A percentile compares a stretch with the other conserved stretches of the same genome.
Evolutionary conservation across 805 yeast species (phyloP).

Genomic region (Wickerhamiella sergipiensis): DNA sequence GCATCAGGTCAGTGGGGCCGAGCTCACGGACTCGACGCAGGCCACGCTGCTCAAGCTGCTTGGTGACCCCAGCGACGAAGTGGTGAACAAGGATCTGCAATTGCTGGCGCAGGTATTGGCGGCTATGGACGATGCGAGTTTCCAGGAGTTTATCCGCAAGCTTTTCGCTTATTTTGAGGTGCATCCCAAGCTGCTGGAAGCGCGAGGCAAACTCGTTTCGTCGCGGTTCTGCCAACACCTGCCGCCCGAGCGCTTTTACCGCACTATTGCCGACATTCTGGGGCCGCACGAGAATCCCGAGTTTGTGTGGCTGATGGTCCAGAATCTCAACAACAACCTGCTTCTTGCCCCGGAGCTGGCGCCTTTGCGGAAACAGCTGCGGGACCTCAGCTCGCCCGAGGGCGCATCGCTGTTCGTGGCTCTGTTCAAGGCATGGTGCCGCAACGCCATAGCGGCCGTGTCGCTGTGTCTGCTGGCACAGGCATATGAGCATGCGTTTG

Average conservation of each 20-base stretch:
- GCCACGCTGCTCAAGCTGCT: conserved; percentile 64
- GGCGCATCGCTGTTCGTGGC: conserved; percentile 61
- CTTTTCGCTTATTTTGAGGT: conserved; percentile 54
- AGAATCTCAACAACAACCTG: conserved; percentile 72
- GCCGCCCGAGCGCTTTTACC: conserved; percentile 71
- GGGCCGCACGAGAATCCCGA: conserved; percentile 45
- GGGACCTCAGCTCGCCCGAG: conserved; percentile 41
- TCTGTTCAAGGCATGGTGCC: conserved; percentile 82
- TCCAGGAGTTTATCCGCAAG: conserved; percentile 60
- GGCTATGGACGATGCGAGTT: conserved; percentile 61
- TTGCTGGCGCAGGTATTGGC: conserved; percentile 59
- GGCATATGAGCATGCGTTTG: conserved; percentile 74
- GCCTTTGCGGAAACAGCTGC: conserved; percentile 52
- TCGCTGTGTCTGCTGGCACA: conserved; percentile 77
- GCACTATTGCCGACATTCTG: conserved; percentile 64
- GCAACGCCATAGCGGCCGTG: conserved; percentile 76
- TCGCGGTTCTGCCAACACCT: conserved; percentile 71
- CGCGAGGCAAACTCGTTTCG: conserved; percentile 69
- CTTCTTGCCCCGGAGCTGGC: conserved; percentile 75
- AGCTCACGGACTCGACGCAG: conserved; percentile 43
- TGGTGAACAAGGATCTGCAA: conserved; percentile 58
- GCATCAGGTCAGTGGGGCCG: conserved; percentile 42
- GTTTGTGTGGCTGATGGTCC: conserved; percentile 70
- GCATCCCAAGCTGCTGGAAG: conserved; percentile 52
- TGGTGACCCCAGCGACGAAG: conserved; percentile 62